A percentile compares a stretch with the other conserved stretches of the same genome.
Conservation (phyloP, 108 stramenopile genomes). For the Nitzschia sp. region DNA sequence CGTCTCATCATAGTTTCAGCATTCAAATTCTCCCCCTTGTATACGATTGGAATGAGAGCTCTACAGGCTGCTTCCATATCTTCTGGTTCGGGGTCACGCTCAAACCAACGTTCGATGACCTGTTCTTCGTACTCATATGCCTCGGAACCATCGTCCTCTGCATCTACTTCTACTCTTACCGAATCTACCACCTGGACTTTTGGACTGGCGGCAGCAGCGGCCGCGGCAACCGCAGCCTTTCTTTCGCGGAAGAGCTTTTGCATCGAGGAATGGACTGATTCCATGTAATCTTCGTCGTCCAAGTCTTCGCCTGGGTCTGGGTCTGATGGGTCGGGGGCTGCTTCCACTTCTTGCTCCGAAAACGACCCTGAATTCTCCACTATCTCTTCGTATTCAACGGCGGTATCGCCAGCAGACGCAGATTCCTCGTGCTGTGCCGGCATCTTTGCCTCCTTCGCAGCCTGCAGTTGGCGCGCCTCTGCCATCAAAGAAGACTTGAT, state of each 20-base stretch:
- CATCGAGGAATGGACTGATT: not conserved
- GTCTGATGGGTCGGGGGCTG: not conserved
- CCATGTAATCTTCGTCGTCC: not conserved
- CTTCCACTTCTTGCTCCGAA: conserved; percentile 17
- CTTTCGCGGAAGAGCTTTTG: not conserved
- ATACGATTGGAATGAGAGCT: conserved; percentile 14
- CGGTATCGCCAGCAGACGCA: no score
- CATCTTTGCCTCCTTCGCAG: no score
- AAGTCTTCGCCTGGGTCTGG: not conserved
- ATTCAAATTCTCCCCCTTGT: conserved; percentile 21
- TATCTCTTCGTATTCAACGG: no score
- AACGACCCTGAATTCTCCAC: no score
- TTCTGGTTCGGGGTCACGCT: not conserved
- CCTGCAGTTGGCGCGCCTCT: no score
- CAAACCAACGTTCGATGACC: conserved; percentile 24
- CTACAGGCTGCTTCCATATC: conserved; percentile 15
- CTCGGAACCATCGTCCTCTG: conserved; percentile 15
- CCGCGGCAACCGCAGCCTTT: not conserved
- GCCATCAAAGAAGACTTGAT: no score
- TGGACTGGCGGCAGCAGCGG: not conserved
- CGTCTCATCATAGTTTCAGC: conserved; percentile 20
- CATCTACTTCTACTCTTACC: conserved; percentile 4
- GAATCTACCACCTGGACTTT: not conserved
- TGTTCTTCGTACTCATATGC: conserved; percentile 31
- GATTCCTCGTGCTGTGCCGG: no score